phyloP scores from a whole-genome alignment of 129 eudicot genomes.

The Arctium lappa region DNA sequence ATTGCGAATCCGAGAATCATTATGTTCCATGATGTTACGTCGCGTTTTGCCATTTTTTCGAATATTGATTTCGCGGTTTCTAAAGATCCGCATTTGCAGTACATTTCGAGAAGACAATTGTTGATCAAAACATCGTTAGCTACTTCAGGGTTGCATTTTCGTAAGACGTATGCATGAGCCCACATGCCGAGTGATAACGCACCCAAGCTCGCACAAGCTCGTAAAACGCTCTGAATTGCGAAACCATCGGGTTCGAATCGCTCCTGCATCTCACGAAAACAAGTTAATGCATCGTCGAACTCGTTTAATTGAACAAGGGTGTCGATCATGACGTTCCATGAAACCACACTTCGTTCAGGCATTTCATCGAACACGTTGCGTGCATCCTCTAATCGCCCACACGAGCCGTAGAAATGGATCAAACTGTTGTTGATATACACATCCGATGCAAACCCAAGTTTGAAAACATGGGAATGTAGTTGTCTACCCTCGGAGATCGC shows the following conservation, averaged over 20 bases:
- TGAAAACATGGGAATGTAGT: slow-evolving; percentile 51
- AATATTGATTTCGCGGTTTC: slow-evolving; percentile 49
- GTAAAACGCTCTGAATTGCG: slow-evolving; percentile 58
- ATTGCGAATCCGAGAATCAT: slow-evolving; percentile 71
- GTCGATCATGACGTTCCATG: slow-evolving; percentile 82
- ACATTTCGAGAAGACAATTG: slow-evolving; percentile 65
- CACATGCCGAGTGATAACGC: slow-evolving; percentile 85
- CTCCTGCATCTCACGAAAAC: slow-evolving; percentile 55
- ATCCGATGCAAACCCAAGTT: slow-evolving; percentile 63
- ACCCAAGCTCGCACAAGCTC: slow-evolving; percentile 75
- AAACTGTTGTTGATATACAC: slow-evolving; percentile 74
- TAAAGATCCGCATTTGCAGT: slow-evolving; percentile 72
- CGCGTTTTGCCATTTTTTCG: slow-evolving; percentile 48
- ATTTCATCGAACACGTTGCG: slow-evolving; percentile 60
- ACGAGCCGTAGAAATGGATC: slow-evolving; percentile 71
- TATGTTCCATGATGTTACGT: slow-evolving; percentile 81
- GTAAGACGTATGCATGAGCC: slow-evolving; percentile 68
- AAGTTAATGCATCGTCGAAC: slow-evolving; percentile 57
- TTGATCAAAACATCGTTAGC: slow-evolving; percentile 45
- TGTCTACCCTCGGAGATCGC: slow-evolving; percentile 53
- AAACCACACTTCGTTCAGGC: slow-evolving; percentile 69
- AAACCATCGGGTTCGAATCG: slow-evolving; percentile 62
- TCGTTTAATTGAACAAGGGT: slow-evolving; percentile 59
- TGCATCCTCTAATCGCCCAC: slow-evolving; percentile 61
- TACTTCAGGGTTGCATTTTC: slow-evolving; percentile 23